Conservation (phyloP, 2,329 filamentous ascomycete genomes). For the Cadophora gregata region DNA sequence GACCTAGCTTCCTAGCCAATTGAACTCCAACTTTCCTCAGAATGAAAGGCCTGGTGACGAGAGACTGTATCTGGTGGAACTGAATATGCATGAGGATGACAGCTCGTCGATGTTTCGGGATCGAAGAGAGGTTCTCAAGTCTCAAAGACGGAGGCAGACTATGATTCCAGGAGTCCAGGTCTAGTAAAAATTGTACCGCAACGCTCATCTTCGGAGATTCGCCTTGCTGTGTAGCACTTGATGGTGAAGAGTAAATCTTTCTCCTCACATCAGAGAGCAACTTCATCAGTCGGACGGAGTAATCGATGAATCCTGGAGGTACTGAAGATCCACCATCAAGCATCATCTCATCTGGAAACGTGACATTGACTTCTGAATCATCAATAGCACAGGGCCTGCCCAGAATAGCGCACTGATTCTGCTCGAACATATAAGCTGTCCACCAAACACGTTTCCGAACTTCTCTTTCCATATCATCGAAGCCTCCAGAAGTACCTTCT, state of each 20-base stretch:
- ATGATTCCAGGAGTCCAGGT: conserved; percentile 40
- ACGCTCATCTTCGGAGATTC: conserved; percentile 33
- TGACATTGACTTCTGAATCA: conserved; percentile 41
- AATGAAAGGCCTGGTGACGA: conserved; percentile 41
- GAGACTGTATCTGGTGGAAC: conserved; percentile 41
- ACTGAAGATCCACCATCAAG: conserved; percentile 38
- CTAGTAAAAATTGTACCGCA: conserved; percentile 36
- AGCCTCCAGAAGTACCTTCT: conserved; percentile 47
- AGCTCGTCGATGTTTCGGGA: conserved; percentile 38
- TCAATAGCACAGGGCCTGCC: conserved; percentile 42
- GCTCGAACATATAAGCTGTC: conserved; percentile 42
- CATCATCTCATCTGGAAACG: conserved; percentile 39
- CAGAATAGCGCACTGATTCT: conserved; percentile 42
- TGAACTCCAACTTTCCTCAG: conserved; percentile 41
- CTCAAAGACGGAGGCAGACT: conserved; percentile 37
- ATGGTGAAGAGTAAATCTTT: conserved; percentile 40
- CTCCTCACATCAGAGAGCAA: conserved; percentile 38
- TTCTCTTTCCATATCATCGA: conserved; percentile 43
- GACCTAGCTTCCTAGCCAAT: conserved; percentile 38
- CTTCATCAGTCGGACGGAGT: conserved; percentile 36
- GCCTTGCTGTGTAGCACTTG: conserved; percentile 29
- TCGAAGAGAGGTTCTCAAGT: conserved; percentile 30
- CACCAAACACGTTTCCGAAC: conserved; percentile 43
- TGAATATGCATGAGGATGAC: conserved; percentile 41
- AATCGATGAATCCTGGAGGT: conserved; percentile 38